Evolutionary conservation across 2,329 filamentous ascomycete species (phyloP).

Genomic region (Xylariaceae sp.): DNA sequence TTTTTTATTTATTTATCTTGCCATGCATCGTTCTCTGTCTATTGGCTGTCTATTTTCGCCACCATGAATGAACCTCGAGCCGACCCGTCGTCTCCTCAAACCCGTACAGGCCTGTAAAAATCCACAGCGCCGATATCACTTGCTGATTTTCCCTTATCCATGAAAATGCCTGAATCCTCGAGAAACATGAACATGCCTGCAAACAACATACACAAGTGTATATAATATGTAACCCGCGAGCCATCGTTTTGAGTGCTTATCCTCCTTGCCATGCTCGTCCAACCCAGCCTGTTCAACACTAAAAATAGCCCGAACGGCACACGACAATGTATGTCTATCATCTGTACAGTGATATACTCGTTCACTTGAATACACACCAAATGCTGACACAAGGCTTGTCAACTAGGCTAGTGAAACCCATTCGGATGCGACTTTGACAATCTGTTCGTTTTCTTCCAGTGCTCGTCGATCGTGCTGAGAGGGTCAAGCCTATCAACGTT

Average conservation of each 20-base stretch:
- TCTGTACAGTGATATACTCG: conserved; percentile 14
- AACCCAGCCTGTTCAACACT: conserved; percentile 21
- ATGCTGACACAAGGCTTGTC: conserved; percentile 9
- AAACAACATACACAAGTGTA: conserved; percentile 25
- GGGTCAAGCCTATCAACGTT: neutral
- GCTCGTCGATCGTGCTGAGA: neutral
- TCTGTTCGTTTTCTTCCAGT: neutral
- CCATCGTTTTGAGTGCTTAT: conserved; percentile 13
- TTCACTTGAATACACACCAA: conserved; percentile 8
- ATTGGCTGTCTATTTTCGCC: conserved; percentile 26
- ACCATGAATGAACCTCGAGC: conserved; percentile 15
- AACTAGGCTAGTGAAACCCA: neutral
- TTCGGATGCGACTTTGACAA: neutral
- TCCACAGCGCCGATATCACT: conserved; percentile 20
- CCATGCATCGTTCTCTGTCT: conserved; percentile 25
- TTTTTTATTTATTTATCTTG: conserved; percentile 27
- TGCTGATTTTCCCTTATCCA: conserved; percentile 23
- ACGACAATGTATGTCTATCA: conserved; percentile 11
- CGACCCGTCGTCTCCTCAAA: conserved; percentile 12
- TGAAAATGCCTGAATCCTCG: conserved; percentile 22
- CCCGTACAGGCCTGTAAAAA: conserved; percentile 14
- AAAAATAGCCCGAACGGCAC: conserved; percentile 17
- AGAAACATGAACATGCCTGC: conserved; percentile 25
- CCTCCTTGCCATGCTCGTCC: conserved; percentile 14
- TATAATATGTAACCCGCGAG: conserved; percentile 28